These are phyloP conservation scores for Candida maesae DNA, from an alignment of 805 yeast species.

Conservation along the genomic window DNA sequence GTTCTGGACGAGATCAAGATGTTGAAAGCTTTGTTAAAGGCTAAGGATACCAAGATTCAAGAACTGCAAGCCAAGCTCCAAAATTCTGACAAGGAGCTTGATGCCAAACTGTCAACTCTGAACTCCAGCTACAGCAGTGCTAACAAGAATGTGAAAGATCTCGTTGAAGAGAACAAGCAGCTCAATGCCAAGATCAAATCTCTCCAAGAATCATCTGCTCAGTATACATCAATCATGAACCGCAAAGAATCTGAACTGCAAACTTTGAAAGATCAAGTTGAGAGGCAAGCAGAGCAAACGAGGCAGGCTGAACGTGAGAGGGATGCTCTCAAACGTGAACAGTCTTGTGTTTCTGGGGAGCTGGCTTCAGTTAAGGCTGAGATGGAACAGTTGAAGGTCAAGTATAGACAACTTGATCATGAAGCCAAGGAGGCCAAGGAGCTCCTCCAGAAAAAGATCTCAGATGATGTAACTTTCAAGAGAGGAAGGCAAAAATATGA, in stretches of 20 bases:
- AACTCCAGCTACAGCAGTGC: slow-evolving; percentile 33
- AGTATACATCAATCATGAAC: slow-evolving; percentile 32
- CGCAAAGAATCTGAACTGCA: slow-evolving; percentile 35
- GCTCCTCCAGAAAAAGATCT: slow-evolving; percentile 38
- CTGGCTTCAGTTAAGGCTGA: slow-evolving; percentile 28
- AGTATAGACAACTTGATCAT: slow-evolving; percentile 39
- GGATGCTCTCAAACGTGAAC: slow-evolving; percentile 28
- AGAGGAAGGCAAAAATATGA: slow-evolving; percentile 44
- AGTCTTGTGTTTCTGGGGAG: slow-evolving; percentile 26
- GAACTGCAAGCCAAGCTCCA: slow-evolving; percentile 29
- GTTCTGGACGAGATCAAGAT: slow-evolving; percentile 30
- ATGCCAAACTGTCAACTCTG: slow-evolving; percentile 32
- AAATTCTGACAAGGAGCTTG: slow-evolving; percentile 32
- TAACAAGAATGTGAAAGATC: slow-evolving; percentile 33
- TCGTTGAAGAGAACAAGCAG: slow-evolving; percentile 42
- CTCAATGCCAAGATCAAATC: slow-evolving; percentile 37
- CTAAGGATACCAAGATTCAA: slow-evolving; percentile 34
- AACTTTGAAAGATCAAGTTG: slow-evolving; percentile 26
- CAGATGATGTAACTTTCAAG: slow-evolving; percentile 40
- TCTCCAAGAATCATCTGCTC: slow-evolving; percentile 34
- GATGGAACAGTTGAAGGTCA: slow-evolving; percentile 21
- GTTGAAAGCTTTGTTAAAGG: slow-evolving; percentile 26
- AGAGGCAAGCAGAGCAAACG: slow-evolving; percentile 25
- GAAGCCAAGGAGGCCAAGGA: slow-evolving; percentile 41
- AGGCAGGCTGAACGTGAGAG: slow-evolving; percentile 29